Conservation (phyloP, 495 filamentous ascomycete species). For the Penicillium desertorum region DNA sequence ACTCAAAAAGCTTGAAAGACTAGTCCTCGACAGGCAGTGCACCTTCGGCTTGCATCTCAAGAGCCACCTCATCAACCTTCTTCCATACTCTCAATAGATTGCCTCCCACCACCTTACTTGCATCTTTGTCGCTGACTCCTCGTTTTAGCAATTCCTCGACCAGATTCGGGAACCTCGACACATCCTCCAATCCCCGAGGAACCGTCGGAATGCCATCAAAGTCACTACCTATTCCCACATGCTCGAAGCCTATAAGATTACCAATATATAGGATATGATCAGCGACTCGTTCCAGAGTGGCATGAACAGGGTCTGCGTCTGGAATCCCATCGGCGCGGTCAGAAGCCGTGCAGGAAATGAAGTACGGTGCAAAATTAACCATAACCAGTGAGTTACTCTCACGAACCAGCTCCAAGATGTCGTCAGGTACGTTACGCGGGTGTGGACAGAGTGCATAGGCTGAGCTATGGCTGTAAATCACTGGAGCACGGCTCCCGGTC, state of each 20-base stretch:
- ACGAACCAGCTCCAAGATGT: slow-evolving; percentile 54
- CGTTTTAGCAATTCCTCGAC: slow-evolving; percentile 68
- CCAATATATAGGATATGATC: slow-evolving; percentile 62
- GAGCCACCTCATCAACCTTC: slow-evolving; percentile 66
- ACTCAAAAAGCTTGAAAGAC: neutral
- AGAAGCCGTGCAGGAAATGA: slow-evolving; percentile 60
- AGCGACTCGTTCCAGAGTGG: slow-evolving; percentile 77
- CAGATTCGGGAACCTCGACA: slow-evolving; percentile 78
- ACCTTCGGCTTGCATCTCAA: slow-evolving; percentile 58
- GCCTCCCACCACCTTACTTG: slow-evolving; percentile 64
- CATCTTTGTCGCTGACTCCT: slow-evolving; percentile 67
- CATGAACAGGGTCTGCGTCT: slow-evolving; percentile 55
- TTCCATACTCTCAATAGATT: slow-evolving; percentile 77
- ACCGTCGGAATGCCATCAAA: slow-evolving; percentile 58
- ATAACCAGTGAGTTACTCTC: slow-evolving; percentile 58
- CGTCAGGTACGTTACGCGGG: slow-evolving; percentile 60
- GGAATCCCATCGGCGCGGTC: slow-evolving; percentile 45
- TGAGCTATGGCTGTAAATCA: slow-evolving; percentile 60
- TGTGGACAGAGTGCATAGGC: slow-evolving; percentile 54
- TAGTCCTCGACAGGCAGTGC: slow-evolving; percentile 64
- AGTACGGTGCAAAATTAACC: slow-evolving; percentile 68
- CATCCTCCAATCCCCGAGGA: slow-evolving; percentile 63
- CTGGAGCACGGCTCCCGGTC: slow-evolving; percentile 47
- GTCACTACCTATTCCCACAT: slow-evolving; percentile 64
- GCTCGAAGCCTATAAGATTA: slow-evolving; percentile 54